Conservation (phyloP, 768 basidiomycete species). For the Suillus placidus region DNA sequence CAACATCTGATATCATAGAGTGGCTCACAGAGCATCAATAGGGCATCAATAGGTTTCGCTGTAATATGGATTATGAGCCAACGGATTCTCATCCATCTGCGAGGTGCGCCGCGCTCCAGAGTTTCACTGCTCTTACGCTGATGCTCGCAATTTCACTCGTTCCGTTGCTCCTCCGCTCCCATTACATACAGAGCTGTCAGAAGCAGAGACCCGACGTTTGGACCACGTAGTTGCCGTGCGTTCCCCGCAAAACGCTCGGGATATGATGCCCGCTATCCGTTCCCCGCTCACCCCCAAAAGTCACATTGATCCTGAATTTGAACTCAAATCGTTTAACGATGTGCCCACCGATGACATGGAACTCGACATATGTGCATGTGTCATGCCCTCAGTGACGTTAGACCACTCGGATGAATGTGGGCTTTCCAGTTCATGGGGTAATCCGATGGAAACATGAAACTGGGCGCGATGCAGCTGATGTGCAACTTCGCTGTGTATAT, state of each 20-base stretch:
- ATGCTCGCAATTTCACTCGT: neutral
- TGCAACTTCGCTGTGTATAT: neutral
- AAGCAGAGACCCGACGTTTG: constrained; percentile 25
- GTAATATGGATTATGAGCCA: constrained; percentile 67
- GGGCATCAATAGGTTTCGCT: constrained; percentile 41
- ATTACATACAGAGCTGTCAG: constrained; percentile 25
- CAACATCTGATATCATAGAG: neutral
- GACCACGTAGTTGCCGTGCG: constrained; percentile 31
- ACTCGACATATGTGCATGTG: constrained; percentile 32
- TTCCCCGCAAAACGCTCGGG: constrained; percentile 13
- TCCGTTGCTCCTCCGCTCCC: neutral
- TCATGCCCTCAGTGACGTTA: constrained; percentile 30
- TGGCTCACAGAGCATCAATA: constrained; percentile 14
- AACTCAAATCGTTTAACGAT: constrained; percentile 7
- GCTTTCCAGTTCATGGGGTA: constrained; percentile 21
- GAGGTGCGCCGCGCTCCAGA: constrained; percentile 38
- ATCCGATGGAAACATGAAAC: constrained; percentile 15
- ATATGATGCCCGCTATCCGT: constrained; percentile 24
- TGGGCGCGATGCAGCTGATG: neutral
- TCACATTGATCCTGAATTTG: constrained; percentile 28
- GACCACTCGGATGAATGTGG: constrained; percentile 21
- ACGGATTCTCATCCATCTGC: constrained; percentile 58
- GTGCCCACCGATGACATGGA: constrained; percentile 23
- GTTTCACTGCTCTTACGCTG: neutral
- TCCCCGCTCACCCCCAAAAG: constrained; percentile 26